Evolutionary conservation across 2,329 filamentous ascomycete genomes (phyloP).

Genomic region (Aspergillus quadrilineatus): DNA sequence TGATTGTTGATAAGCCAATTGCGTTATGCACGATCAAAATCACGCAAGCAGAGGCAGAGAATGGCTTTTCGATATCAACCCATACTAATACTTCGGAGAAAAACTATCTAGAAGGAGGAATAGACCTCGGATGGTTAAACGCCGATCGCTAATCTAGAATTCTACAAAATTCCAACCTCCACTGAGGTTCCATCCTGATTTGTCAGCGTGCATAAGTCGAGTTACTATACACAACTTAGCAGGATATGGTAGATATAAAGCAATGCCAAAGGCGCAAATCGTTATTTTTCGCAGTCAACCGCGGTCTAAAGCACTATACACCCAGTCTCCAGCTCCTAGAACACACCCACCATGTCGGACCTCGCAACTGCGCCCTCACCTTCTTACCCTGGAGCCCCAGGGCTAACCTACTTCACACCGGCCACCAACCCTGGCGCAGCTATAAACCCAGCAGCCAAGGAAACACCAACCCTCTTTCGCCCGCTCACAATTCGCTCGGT

Average conservation of each 20-base stretch:
- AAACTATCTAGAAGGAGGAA: neutral
- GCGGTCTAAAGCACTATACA: no score
- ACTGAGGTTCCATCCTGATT: neutral
- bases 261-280: no score
- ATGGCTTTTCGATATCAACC: no score
- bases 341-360: neutral
- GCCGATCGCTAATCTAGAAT: neutral
- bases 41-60: no score
- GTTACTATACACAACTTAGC: no score
- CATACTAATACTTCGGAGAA: neutral
- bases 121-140: neutral
- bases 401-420: slow-evolving; percentile 38
- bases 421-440: slow-evolving; percentile 38
- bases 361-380: slow-evolving; percentile 13
- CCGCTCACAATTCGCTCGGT: slow-evolving; percentile 1
- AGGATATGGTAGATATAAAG: no score
- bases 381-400: slow-evolving; percentile 2
- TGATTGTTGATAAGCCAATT: no score
- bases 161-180: neutral
- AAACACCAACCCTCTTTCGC: slow-evolving; percentile 4
- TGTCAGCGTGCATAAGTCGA: neutral
- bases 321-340: no score
- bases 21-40: no score
- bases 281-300: no score
- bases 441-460: slow-evolving; percentile 34